phyloP scores from a whole-genome alignment of 495 filamentous ascomycete species.

The Tuber magnatum region DNA sequence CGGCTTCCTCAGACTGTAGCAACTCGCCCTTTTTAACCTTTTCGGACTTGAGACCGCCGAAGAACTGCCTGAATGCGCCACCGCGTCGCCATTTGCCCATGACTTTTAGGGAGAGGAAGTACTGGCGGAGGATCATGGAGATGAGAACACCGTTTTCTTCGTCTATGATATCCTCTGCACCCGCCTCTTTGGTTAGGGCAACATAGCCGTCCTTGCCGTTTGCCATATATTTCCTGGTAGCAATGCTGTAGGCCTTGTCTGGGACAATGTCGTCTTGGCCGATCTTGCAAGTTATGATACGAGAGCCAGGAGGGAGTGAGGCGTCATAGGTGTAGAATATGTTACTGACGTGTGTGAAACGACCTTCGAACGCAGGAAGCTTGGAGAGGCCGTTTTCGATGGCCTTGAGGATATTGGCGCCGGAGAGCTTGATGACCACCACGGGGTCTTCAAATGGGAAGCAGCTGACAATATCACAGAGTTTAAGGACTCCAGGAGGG shows the following conservation, averaged over 20 bases:
- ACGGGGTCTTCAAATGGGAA: slow-evolving; percentile 93
- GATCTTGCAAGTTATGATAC: slow-evolving; percentile 58
- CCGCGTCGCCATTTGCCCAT: slow-evolving; percentile 67
- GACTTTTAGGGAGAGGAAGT: slow-evolving; percentile 76
- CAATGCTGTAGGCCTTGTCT: slow-evolving; percentile 57
- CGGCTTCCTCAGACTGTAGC: slow-evolving; percentile 51
- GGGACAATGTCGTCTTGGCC: slow-evolving; percentile 54
- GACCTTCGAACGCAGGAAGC: slow-evolving; percentile 72
- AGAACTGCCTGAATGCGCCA: slow-evolving; percentile 43
- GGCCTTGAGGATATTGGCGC: slow-evolving; percentile 62
- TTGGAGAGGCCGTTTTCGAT: slow-evolving; percentile 74
- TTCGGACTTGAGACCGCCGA: slow-evolving; percentile 16
- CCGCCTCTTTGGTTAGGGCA: slow-evolving; percentile 65
- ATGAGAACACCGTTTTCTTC: slow-evolving; percentile 84
- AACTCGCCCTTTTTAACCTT: slow-evolving; percentile 56
- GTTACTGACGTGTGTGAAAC: slow-evolving; percentile 74
- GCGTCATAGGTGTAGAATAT: slow-evolving; percentile 67
- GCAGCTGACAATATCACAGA: slow-evolving; percentile 70
- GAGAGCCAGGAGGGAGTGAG: slow-evolving; percentile 50
- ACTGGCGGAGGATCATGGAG: slow-evolving; percentile 75
- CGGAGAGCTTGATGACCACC: slow-evolving; percentile 62
- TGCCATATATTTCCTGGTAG: slow-evolving; percentile 62
- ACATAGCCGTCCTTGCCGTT: slow-evolving; percentile 79
- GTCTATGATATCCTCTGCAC: slow-evolving; percentile 67
- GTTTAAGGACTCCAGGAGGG: slow-evolving; percentile 62